phyloP scores from a whole-genome alignment of 805 yeast species.

The Yarrowia hollandica region DNA sequence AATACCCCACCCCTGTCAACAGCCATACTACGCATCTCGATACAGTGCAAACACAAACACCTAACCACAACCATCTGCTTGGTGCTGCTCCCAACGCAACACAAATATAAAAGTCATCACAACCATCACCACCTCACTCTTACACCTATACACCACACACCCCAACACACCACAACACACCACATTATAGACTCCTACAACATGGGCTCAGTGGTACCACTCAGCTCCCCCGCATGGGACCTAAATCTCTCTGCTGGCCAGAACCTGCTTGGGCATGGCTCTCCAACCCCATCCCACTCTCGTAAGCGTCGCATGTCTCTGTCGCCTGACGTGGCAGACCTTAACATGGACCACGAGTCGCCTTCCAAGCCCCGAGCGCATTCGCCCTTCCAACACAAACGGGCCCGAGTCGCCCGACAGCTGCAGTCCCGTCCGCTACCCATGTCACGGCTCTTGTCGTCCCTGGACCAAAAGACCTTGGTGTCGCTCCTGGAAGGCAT shows the following conservation, averaged over 20 bases:
- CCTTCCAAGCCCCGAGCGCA: background rate
- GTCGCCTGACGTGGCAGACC: conserved; percentile 1
- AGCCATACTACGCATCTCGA: no score
- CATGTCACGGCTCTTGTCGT: conserved; percentile 63
- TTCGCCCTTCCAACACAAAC: conserved; percentile 1
- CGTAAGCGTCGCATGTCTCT: conserved; percentile 16
- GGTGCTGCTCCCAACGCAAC: conserved; percentile 1
- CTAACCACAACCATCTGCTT: background rate
- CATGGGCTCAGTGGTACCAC: conserved; percentile 28
- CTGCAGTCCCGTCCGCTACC: conserved; percentile 52
- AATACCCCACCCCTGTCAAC: background rate
- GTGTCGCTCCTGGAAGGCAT: conserved; percentile 54
- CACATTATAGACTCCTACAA: background rate
- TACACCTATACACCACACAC: background rate
- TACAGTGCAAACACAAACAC: background rate
- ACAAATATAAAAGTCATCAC: no score
- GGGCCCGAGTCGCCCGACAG: background rate
- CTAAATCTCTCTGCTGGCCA: conserved; percentile 26
- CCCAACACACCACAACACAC: background rate
- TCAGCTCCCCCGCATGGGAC: conserved; percentile 23
- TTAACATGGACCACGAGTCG: conserved; percentile 3
- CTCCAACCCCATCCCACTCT: conserved; percentile 2
- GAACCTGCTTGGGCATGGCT: conserved; percentile 25
- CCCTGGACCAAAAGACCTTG: conserved; percentile 58
- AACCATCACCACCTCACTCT: background rate